A percentile compares a stretch with the other conserved stretches of the same genome.
Evolutionary conservation across 495 filamentous ascomycete species (phyloP).

Genomic region (Pseudotulostoma volvatum): DNA sequence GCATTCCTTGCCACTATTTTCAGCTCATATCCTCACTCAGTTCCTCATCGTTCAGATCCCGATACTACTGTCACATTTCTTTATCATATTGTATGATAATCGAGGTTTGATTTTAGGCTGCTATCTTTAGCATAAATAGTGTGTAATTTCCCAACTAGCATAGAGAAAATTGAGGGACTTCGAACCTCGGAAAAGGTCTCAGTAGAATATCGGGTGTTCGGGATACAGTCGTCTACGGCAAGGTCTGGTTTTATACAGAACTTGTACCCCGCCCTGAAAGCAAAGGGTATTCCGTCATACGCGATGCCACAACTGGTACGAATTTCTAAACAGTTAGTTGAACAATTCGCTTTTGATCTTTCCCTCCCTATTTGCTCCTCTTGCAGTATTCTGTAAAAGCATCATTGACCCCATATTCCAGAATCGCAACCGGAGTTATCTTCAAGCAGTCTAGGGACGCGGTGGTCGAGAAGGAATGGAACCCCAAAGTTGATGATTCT

Average conservation of each 20-base stretch:
- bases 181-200: too few species aligned
- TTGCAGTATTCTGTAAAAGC: not conserved
- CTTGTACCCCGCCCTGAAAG: slow-evolving; percentile 25
- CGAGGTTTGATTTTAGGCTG: too few species aligned
- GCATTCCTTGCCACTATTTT: too few species aligned
- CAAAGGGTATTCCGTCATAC: slow-evolving; percentile 33
- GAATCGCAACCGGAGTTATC: slow-evolving; percentile 32
- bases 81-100: too few species aligned
- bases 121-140: too few species aligned
- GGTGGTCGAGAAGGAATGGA: slow-evolving; percentile 30
- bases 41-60: too few species aligned
- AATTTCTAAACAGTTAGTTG: slow-evolving; percentile 34
- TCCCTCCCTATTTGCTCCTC: not conserved
- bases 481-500: slow-evolving; percentile 17
- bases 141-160: too few species aligned
- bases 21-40: too few species aligned
- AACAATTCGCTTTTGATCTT: too few species aligned
- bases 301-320: slow-evolving; percentile 33
- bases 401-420: slow-evolving; percentile 6
- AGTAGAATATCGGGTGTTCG: slow-evolving; percentile 26
- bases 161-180: too few species aligned
- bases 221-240: slow-evolving; percentile 37
- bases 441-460: slow-evolving; percentile 38
- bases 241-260: slow-evolving; percentile 19
- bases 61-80: too few species aligned